These are phyloP conservation scores for Daucus carota DNA, from an alignment of 129 eudicot genomes.

Conservation along the genomic window DH1_v3.0 NC_030382.2:53181501-53182000, in stretches of 20 bases:
- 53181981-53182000: not conserved
- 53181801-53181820: conserved; percentile 89
- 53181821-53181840: conserved; percentile 78
- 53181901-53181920: not conserved
- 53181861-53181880: not conserved
- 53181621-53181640: conserved; percentile 95
- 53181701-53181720: conserved; percentile 67
- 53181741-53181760: conserved; percentile 83
- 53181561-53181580: conserved; percentile 71
- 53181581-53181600: conserved; percentile 73
- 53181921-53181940: not conserved
- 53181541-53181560: conserved; percentile 98
- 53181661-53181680: conserved; percentile 44
- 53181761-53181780: conserved; percentile 82
- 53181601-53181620: conserved; percentile 95
- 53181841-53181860: conserved; percentile 9
- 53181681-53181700: conserved; percentile 68
- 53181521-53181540: conserved; percentile 8
- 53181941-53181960: not conserved
- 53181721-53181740: conserved; percentile 77
- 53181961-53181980: not conserved
- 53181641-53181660: conserved; percentile 87
- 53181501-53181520: not conserved
- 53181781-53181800: conserved; percentile 81
- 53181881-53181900: not conserved